phyloP scores from a whole-genome alignment of 129 eudicot genomes.

The Oenanthe sinensis region DNA sequence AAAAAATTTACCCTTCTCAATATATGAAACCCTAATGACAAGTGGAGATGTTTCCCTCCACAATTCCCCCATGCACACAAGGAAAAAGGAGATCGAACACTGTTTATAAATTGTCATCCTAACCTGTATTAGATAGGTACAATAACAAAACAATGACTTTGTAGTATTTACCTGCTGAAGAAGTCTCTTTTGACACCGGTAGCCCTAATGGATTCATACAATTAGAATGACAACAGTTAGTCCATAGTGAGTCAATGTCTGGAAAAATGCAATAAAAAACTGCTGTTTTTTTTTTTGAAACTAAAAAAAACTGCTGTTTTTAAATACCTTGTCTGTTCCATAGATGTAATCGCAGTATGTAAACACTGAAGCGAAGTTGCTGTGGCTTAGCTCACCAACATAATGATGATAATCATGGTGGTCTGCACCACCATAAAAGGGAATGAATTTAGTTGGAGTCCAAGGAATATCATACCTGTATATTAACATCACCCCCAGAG shows the following conservation, averaged over 20 bases:
- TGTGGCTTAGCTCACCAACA: conserved; percentile 91
- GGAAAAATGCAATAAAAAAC: neutral
- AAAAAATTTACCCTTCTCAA: neutral
- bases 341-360: conserved; percentile 90
- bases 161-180: conserved; percentile 51
- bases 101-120: neutral
- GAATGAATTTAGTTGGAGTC: conserved; percentile 70
- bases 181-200: conserved; percentile 76
- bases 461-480: conserved; percentile 82
- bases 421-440: conserved; percentile 92
- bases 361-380: conserved; percentile 89
- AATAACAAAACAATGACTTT: neutral
- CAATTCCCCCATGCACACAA: conserved; percentile 1
- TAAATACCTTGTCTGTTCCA: conserved; percentile 83
- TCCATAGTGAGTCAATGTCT: neutral
- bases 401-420: conserved; percentile 97
- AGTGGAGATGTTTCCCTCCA: neutral
- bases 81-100: neutral
- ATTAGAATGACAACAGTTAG: conserved; percentile 11
- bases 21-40: neutral
- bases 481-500: neutral
- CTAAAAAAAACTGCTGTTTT: conserved; percentile 8
- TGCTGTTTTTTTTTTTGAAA: conserved; percentile 11
- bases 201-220: conserved; percentile 42
- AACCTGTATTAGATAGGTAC: neutral